These are phyloP conservation scores for Penicillium expansum DNA, from an alignment of 2,329 filamentous ascomycete genomes.

Conservation along the genomic window DNA sequence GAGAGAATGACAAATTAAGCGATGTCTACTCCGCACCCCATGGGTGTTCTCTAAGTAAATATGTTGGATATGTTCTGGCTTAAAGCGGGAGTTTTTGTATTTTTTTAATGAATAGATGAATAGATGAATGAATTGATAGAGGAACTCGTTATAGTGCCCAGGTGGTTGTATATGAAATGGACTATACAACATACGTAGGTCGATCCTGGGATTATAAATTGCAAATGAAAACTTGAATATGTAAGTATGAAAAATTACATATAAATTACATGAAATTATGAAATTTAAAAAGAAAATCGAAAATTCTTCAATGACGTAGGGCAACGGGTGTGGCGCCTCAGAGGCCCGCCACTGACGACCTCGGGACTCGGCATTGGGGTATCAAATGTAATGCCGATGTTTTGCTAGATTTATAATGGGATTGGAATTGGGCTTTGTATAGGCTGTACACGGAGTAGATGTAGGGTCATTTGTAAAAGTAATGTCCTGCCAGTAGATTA, in stretches of 20 bases:
- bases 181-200: not conserved
- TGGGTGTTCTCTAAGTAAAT: not conserved
- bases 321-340: constrained; percentile 3
- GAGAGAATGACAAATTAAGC: not conserved
- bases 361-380: not conserved
- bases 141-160: too few relatives aligned
- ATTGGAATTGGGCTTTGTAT: not conserved
- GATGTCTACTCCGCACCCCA: too few relatives aligned
- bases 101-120: not conserved
- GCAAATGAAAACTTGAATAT: too few relatives aligned
- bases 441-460: not conserved
- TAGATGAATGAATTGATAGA: too few relatives aligned
- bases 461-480: not conserved
- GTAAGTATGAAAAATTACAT: not conserved
- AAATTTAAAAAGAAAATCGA: too few relatives aligned
- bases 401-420: not conserved
- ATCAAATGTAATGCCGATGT: not conserved
- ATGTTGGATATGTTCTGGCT: not conserved
- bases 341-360: not conserved
- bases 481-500: not conserved
- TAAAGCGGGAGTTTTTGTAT: not conserved
- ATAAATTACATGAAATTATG: not conserved
- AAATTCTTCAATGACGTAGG: constrained; percentile 10
- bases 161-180: not conserved
- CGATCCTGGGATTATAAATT: too few relatives aligned